Evolutionary conservation across 768 basidiomycete species (phyloP), one percentile per base, ranked within the genome.

Genomic region (Naganishia onofrii): DNA sequence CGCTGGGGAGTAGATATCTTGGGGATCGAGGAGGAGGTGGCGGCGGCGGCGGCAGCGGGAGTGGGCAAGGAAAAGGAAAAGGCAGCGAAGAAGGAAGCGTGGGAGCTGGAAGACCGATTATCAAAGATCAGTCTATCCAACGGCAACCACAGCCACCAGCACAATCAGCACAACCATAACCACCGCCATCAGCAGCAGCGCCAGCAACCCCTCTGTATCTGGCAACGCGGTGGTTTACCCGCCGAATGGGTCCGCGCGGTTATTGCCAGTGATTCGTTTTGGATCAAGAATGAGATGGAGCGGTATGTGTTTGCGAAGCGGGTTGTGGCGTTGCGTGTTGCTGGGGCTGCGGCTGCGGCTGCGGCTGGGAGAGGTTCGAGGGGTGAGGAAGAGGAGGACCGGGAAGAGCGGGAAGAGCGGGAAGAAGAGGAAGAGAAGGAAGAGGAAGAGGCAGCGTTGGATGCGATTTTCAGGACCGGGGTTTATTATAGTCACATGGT

Each of bases 401-500:
- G 68, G 21, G 70, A 60, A 6, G 77, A 73, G 48, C 34, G 34
- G 34, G 34, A 36, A 36, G 34, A 36, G 34, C 64, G 38, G 26
- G 77, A 76, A 74, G 77, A 78, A 23, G 76, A 77, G 36, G 78
- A 80, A 76, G 66, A 48, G 26, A 77, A 76, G 75, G 77, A 78
- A 23, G 76, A 77, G 36, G 78, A 80, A 76, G 92, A 95, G 77
- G 79, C 73, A 51, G 85, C 89, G 72, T 91, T 90, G 86, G 83
- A 81, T 21, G 84, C 80, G 55, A 84, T 94, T 76, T 95, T 97
- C 76, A 81, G 84, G 51, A 82, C 86, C 29, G 90, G 90, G 12
- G 91, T 95, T 7, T 89, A 92, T 79, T 95, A 94, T 78, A 82
- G 85, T 5, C 91, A 93, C 76, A 90, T 95, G 90, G 92, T 91